A percentile compares a stretch with the other conserved stretches of the same genome.
Evolutionary conservation across 345 rosid species (phyloP).

Genomic region (Gossypium raimondii): DNA sequence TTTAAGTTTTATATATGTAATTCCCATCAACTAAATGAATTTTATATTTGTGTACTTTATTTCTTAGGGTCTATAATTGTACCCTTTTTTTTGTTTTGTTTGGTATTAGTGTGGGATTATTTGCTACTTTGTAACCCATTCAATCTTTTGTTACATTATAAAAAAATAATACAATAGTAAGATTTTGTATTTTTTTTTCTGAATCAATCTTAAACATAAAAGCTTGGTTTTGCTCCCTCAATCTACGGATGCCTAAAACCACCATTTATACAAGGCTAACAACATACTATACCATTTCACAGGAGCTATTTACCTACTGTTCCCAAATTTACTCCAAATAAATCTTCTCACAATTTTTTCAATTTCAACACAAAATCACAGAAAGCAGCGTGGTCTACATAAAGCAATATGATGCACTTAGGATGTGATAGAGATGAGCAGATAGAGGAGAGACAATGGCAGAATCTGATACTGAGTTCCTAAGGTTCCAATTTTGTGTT

Average conservation of each 20-base stretch:
- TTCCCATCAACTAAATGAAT: not conserved
- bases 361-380: too few relatives aligned
- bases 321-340: too few relatives aligned
- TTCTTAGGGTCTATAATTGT: conserved; percentile 8
- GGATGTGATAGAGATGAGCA: too few relatives aligned
- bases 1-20: conserved; percentile 16
- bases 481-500: conserved; percentile 47
- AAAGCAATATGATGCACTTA: too few relatives aligned
- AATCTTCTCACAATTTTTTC: too few relatives aligned
- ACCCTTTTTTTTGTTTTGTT: not conserved
- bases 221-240: too few relatives aligned
- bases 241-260: too few relatives aligned
- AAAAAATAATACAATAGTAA: conserved; percentile 21
- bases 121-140: conserved; percentile 20
- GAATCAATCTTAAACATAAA: not conserved
- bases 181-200: not conserved
- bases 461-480: conserved; percentile 41
- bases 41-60: not conserved
- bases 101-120: not conserved
- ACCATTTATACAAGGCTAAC: too few relatives aligned
- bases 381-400: too few relatives aligned
- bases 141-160: conserved; percentile 18
- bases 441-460: conserved; percentile 26
- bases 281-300: too few relatives aligned
- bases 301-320: too few relatives aligned